Base-by-base conservation (phyloP, 148 eudicot species). In the Amaranthus cruentus region DNA sequence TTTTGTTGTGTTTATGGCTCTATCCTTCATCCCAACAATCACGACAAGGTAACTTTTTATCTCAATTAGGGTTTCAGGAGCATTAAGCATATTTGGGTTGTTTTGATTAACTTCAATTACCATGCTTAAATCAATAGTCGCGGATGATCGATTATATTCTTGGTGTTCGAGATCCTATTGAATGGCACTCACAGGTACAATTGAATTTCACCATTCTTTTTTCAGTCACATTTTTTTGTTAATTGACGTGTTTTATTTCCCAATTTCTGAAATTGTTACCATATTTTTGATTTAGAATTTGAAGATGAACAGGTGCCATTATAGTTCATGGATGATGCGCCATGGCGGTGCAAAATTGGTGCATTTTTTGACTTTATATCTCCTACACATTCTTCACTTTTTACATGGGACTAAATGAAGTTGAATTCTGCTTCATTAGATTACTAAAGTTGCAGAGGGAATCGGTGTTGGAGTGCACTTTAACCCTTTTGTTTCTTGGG, bases 391-490 rank as follows among this genome's bases (percentile, higher is more conserved):
- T 65, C 47, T 7, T 56, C 51, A 9, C 14, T 47, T 55, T 46
- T 28, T 55, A 18, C 9, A 0, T n/a, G 28, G 70, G 62, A 59
- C 46, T 18, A 21, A 52, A 5, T 28, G 13, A 50, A 15, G 50
- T 47, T 55, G 55, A 71, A 47, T 12, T 75, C 52, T 38, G 44
- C 67, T 74, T 73, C 55, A 47, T 53, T 60, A 94, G 98, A 82
- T 92, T 67, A 86, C 88, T 74, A 74, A 65, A 13, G 85, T 88
- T 78, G 92, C 97, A 18, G 86, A 92, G 71, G 61, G 75, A 67
- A 85, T 95, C 74, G 99, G 99, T 70, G 92, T 87, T 4, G 96
- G 96, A 43, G 96, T 96, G 62, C 96, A 92, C 85, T 96, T 96
- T 74, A 96, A 96, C 75, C 97, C 99, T 47, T 92, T 82, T 85